A percentile compares a stretch with the other conserved stretches of the same genome.
These are phyloP conservation scores for Aspergillus latus DNA, from an alignment of 2,329 filamentous ascomycete species.

Conservation along the genomic window DNA sequence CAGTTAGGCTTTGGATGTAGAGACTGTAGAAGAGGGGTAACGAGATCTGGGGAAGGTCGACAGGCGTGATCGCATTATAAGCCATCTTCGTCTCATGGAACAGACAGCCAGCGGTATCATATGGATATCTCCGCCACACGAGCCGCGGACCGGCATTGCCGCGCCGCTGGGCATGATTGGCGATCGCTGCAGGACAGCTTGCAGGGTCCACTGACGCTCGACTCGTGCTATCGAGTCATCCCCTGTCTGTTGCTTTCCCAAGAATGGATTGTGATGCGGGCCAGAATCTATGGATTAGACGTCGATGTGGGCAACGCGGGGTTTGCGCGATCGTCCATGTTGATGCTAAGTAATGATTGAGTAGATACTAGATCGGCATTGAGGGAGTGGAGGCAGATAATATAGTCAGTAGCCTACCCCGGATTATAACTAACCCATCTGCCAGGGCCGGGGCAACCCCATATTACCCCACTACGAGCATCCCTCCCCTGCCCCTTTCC, in stretches of 20 bases:
- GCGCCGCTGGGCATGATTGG: background rate
- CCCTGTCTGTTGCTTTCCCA: background rate
- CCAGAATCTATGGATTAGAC: background rate
- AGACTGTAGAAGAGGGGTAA: background rate
- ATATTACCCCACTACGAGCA: background rate
- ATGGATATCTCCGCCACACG: conserved; percentile 1
- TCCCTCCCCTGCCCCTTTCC: background rate
- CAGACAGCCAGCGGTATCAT: conserved; percentile 10
- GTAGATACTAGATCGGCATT: background rate
- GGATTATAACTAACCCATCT: background rate
- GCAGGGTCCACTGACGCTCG: background rate
- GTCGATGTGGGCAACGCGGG: background rate
- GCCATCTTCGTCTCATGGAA: background rate
- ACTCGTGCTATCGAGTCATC: conserved; percentile 8
- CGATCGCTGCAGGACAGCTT: background rate
- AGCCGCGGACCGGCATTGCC: conserved; percentile 9
- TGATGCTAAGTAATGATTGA: too few species aligned
- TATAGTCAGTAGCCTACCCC: background rate
- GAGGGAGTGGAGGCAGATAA: background rate
- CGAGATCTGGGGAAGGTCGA: background rate
- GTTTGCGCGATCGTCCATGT: conserved; percentile 12
- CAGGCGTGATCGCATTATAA: background rate
- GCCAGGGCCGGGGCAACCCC: background rate
- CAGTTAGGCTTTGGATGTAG: background rate
- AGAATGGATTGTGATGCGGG: background rate